A percentile compares a stretch with the other conserved stretches of the same genome.
Conservation (phyloP, 208 protist genomes). For the Trichomonas tenax region DNA sequence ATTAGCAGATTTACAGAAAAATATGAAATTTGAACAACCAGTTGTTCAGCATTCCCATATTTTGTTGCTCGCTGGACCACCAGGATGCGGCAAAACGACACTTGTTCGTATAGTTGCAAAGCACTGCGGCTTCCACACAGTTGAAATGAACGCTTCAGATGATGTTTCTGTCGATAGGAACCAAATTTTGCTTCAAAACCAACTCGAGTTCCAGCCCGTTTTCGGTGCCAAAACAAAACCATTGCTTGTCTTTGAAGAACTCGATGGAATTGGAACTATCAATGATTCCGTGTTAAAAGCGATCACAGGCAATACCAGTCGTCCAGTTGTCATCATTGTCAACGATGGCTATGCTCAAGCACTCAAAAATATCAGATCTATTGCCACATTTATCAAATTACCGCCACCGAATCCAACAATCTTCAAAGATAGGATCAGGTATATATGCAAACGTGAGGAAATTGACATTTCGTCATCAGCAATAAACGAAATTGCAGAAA, state of each 20-base stretch:
- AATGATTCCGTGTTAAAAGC: not conserved
- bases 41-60: not conserved
- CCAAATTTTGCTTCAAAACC: not conserved
- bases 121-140: not conserved
- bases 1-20: not conserved
- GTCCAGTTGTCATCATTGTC: not conserved
- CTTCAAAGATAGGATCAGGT: not conserved
- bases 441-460: not conserved
- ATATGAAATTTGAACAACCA: not conserved
- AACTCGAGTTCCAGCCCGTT: conserved; percentile 5
- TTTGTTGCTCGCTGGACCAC: not conserved
- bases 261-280: conserved; percentile 17
- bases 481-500: not conserved
- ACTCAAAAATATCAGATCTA: not conserved
- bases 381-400: not conserved
- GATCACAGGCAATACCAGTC: not conserved
- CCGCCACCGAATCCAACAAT: not conserved
- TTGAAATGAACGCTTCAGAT: conserved; percentile 8
- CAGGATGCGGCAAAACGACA: not conserved
- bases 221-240: not conserved
- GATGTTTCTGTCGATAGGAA: not conserved
- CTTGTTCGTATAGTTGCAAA: not conserved
- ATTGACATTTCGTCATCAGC: not conserved
- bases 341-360: not conserved
- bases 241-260: conserved; percentile 3